Conservation (phyloP, 2,329 filamentous ascomycete genomes). For the Colletotrichum truncatum region DNA sequence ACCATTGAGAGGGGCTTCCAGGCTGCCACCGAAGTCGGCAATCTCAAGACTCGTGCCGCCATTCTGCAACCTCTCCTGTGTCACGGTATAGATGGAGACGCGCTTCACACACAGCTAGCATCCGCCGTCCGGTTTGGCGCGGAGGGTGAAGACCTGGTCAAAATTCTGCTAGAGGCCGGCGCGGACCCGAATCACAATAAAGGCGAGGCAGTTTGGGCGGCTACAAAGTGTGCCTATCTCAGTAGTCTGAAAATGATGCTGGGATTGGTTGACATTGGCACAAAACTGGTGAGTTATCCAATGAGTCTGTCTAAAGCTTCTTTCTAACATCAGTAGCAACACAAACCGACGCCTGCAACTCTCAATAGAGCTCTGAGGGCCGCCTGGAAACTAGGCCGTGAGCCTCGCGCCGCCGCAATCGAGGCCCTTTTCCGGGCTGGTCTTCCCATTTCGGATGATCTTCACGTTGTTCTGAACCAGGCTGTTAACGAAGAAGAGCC, state of each 20-base stretch:
- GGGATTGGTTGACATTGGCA: slow-evolving; percentile 52
- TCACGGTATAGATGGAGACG: slow-evolving; percentile 58
- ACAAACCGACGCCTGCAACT: slow-evolving; percentile 55
- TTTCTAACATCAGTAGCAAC: slow-evolving; percentile 42
- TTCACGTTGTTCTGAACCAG: slow-evolving; percentile 60
- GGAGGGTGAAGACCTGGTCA: slow-evolving; percentile 56
- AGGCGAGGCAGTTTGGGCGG: slow-evolving; percentile 64
- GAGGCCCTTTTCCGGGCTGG: slow-evolving; percentile 62
- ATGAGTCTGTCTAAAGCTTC: background rate
- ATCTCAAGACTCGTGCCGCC: slow-evolving; percentile 56
- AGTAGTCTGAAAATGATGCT: slow-evolving; percentile 61
- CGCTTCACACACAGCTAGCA: slow-evolving; percentile 61
- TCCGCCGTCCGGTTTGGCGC: slow-evolving; percentile 62
- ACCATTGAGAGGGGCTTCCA: slow-evolving; percentile 63
- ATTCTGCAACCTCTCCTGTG: slow-evolving; percentile 62
- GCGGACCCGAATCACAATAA: slow-evolving; percentile 64
- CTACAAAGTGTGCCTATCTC: slow-evolving; percentile 60
- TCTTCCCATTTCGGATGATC: slow-evolving; percentile 55
- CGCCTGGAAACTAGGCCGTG: slow-evolving; percentile 59
- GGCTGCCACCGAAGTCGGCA: slow-evolving; percentile 61
- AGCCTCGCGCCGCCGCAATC: slow-evolving; percentile 57
- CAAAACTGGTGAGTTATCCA: slow-evolving; percentile 47
- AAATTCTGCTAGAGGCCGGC: slow-evolving; percentile 53
- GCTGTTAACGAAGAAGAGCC: slow-evolving; percentile 61
- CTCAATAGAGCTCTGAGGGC: slow-evolving; percentile 62